phyloP scores from a whole-genome alignment of 805 yeast species.

The Wickerhamiella musiphila region DNA sequence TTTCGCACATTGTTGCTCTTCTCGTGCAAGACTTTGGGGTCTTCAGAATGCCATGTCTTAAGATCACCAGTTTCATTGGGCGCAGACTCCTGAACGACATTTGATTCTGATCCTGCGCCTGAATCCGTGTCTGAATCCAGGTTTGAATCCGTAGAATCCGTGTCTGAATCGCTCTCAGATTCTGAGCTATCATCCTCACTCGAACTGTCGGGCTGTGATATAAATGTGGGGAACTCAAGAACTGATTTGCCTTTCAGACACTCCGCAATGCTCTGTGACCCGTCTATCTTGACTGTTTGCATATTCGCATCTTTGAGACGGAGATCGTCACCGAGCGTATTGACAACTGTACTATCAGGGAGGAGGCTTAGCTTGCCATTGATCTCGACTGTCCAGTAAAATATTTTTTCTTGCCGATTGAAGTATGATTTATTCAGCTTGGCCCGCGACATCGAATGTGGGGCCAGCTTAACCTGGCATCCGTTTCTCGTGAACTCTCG shows the following conservation, averaged over 20 bases:
- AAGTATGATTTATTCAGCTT: conserved; percentile 46
- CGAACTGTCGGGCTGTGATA: conserved; percentile 9
- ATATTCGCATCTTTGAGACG: conserved; percentile 12
- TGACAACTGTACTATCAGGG: conserved; percentile 4
- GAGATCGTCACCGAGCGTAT: conserved; percentile 3
- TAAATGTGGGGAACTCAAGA: conserved; percentile 61
- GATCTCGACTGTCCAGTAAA: conserved; percentile 64
- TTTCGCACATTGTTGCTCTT: too few species aligned
- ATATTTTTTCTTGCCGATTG: conserved; percentile 43
- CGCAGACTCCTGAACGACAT: neutral
- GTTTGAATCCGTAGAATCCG: conserved; percentile 3
- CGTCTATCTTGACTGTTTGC: conserved; percentile 9
- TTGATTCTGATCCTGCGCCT: neutral
- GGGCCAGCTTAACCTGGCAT: conserved; percentile 43
- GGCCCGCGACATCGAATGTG: conserved; percentile 61
- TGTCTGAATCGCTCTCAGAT: conserved; percentile 5
- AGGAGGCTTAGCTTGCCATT: conserved; percentile 19
- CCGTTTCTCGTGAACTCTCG: conserved; percentile 39
- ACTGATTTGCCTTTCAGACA: conserved; percentile 40
- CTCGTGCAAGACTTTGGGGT: too few species aligned
- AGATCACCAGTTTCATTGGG: neutral
- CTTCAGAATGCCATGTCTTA: neutral
- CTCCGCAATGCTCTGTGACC: conserved; percentile 26
- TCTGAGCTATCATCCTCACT: conserved; percentile 10
- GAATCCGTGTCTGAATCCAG: neutral